Base-by-base conservation (phyloP, 1,139 yeast genomes). In the Kodamaea plutei region DNA sequence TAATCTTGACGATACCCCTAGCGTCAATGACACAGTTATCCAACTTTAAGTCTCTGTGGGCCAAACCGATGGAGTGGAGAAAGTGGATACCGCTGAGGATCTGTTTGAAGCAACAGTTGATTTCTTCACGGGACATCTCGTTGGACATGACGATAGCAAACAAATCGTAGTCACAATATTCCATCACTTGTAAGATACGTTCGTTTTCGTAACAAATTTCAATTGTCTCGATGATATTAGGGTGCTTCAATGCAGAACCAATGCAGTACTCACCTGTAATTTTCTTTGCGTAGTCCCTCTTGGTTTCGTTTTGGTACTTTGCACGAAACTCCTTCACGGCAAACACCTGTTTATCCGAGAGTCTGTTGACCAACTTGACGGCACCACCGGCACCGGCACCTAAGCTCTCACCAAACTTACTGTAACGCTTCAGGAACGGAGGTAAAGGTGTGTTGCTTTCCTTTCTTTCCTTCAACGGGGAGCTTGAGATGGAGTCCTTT, bases 321-420 rank as follows among this genome's bases (percentile, higher is more conserved):
- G 84, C 71, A 42, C 96, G 74, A 56, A 88, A 89, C 56, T 88
- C 96, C 56, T 89, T 89, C 22, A 89, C 96, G 0, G 97, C 97
- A 67, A 85, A 88, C 3, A 82, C 71, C 39, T 72, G 72, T 36
- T 75, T 76, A 56, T 88, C 96, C 15, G 73, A 56, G 26, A 75
- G 64, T 46, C 95, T 66, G 25, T 73, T 79, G 19, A 87, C 81
- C 33, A 89, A 64, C 46, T 80, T 76, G 20, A 89, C 97, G 3
- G 91, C 73, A 4, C 97, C 97, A 25, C 97, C 97, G 3, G 96
- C 96, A 36, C 97, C 97, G 8, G 95, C 95, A 28, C 97, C 97
- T 26, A 89, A 67, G 36, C 77, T 83, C 48, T 87, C 93, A 29
- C 95, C 95, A 31, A 80, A 75, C 50, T 81, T 84, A 30, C 87